Percentiles rank a stretch among this genome's conserved stretches.
Evolutionary conservation across 2,329 filamentous ascomycete genomes (phyloP).

Genomic region (Cladophialophora yegresii): DNA sequence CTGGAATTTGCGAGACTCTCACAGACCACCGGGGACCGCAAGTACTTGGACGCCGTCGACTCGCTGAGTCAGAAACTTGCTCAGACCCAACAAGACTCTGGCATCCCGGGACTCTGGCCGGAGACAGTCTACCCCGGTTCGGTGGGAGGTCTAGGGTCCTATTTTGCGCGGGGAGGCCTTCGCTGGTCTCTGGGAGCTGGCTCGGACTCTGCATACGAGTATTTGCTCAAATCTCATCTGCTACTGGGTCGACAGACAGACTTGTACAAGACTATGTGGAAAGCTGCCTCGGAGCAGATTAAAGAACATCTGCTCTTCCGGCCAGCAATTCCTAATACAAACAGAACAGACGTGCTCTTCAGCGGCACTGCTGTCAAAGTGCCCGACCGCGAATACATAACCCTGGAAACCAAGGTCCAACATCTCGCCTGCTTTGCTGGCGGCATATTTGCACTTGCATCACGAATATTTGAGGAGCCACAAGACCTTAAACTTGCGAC

Average conservation of each 20-base stretch:
- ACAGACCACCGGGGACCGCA: conserved; percentile 61
- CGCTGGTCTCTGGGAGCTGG: background rate
- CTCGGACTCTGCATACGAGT: conserved; percentile 34
- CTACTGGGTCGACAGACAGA: conserved; percentile 47
- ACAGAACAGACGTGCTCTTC: conserved; percentile 48
- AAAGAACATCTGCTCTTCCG: conserved; percentile 52
- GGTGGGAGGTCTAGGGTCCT: conserved; percentile 47
- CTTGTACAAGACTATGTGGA: conserved; percentile 59
- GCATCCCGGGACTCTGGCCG: conserved; percentile 65
- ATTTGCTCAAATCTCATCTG: conserved; percentile 43
- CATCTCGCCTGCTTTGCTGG: conserved; percentile 59
- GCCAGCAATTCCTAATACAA: conserved; percentile 51
- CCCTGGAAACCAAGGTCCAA: conserved; percentile 48
- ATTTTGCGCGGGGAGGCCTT: conserved; percentile 41
- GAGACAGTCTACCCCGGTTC: conserved; percentile 54
- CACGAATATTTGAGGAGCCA: conserved; percentile 54
- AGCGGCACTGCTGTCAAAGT: conserved; percentile 47
- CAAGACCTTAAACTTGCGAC: conserved; percentile 53
- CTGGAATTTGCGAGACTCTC: conserved; percentile 58
- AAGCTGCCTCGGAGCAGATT: conserved; percentile 50
- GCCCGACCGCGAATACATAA: conserved; percentile 26
- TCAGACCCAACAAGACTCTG: conserved; percentile 55
- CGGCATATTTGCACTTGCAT: conserved; percentile 58
- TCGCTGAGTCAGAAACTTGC: conserved; percentile 60
- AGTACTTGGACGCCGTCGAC: conserved; percentile 63